Evolutionary conservation across 2,329 filamentous ascomycete genomes (phyloP).

Genomic region (Diaporthe sp.): DNA sequence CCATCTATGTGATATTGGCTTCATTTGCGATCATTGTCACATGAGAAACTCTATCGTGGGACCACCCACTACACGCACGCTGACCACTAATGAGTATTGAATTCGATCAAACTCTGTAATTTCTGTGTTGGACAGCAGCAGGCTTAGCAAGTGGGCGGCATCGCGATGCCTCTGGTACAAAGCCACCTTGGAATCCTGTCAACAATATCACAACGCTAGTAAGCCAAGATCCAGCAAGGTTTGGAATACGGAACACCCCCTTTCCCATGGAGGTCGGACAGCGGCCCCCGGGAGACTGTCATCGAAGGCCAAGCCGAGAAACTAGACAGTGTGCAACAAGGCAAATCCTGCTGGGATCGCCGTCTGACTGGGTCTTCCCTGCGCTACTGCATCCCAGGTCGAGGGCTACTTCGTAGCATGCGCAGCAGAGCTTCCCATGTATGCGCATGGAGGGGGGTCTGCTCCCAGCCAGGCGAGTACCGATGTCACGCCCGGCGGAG

Average conservation of each 20-base stretch:
- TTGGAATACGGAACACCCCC: conserved; percentile 11
- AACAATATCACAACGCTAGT: neutral
- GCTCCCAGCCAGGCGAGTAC: neutral
- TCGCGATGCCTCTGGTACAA: neutral
- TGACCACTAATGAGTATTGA: neutral
- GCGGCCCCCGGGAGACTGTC: neutral
- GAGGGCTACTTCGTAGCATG: neutral
- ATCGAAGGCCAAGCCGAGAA: neutral
- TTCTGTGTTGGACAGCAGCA: neutral
- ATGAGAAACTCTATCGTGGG: neutral
- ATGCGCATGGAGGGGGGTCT: conserved; percentile 16
- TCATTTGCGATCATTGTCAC: neutral
- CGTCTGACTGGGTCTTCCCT: conserved; percentile 8
- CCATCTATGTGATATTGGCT: neutral
- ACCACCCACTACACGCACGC: neutral
- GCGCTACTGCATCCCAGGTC: neutral
- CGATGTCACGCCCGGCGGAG: conserved; percentile 18
- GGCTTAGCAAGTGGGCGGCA: neutral
- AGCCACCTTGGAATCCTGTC: neutral
- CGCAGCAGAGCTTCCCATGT: neutral
- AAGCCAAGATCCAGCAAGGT: conserved; percentile 11
- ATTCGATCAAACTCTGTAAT: neutral
- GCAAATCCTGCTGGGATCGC: conserved; percentile 25
- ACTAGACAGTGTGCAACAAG: neutral
- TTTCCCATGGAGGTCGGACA: neutral